A percentile compares a stretch with the other conserved stretches of the same genome.
Conservation (phyloP, 768 basidiomycete species). For the Cyclocybe cylindracea region DNA sequence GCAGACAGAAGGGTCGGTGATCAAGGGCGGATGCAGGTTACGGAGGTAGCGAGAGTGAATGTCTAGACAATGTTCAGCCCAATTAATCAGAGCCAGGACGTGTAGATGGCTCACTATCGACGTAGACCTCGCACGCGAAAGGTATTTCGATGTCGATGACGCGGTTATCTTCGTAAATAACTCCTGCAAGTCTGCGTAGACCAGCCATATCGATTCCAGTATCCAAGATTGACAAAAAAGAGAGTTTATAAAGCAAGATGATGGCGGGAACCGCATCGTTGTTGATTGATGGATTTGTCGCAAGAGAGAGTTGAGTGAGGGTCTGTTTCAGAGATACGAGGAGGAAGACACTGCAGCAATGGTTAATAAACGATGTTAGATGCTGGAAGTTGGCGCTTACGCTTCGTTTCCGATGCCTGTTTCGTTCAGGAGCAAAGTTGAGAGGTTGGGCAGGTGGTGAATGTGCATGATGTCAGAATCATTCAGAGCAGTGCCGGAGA, state of each 20-base stretch:
- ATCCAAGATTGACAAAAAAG: constrained; percentile 51
- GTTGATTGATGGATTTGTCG: constrained; percentile 51
- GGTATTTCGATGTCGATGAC: constrained; percentile 57
- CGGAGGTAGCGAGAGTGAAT: constrained; percentile 49
- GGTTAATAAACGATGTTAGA: not conserved
- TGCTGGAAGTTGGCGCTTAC: constrained; percentile 32
- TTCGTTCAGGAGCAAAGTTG: constrained; percentile 46
- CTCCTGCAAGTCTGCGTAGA: constrained; percentile 48
- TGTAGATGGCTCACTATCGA: constrained; percentile 43
- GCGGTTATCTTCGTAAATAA: constrained; percentile 36
- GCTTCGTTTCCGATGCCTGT: constrained; percentile 65
- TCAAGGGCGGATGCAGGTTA: constrained; percentile 48
- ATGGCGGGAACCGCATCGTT: constrained; percentile 61
- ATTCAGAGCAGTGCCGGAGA: constrained; percentile 43
- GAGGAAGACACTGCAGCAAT: constrained; percentile 49
- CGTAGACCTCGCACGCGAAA: constrained; percentile 48
- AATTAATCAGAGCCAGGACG: not conserved
- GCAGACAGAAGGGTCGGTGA: constrained; percentile 43
- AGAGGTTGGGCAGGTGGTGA: constrained; percentile 53
- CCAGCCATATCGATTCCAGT: constrained; percentile 61
- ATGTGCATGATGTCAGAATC: constrained; percentile 54
- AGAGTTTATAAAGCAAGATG: constrained; percentile 45
- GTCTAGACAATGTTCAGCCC: constrained; percentile 17
- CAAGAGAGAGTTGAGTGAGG: constrained; percentile 52
- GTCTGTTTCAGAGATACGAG: constrained; percentile 57